phyloP scores from a whole-genome alignment of 176 grass and related monocot species.

The Oryza glaberrima region DNA sequence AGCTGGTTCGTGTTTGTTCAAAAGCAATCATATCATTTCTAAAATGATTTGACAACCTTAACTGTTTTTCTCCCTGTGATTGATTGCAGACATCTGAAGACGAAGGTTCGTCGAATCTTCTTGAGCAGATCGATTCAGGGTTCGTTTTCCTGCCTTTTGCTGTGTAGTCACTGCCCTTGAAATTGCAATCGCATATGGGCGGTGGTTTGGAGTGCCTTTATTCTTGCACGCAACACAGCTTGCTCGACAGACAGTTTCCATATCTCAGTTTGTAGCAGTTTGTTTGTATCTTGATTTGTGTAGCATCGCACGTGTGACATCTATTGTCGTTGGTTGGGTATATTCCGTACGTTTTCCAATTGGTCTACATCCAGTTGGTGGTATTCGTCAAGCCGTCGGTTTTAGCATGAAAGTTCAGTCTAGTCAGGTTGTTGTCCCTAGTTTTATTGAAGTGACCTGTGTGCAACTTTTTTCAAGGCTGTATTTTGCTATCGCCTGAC shows the following conservation, averaged over 20 bases:
- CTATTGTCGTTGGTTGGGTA: not conserved
- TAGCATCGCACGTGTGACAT: conserved; percentile 29
- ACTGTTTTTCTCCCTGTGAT: not conserved
- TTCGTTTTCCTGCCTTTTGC: conserved; percentile 22
- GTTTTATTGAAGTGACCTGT: not conserved
- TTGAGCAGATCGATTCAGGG: conserved; percentile 11
- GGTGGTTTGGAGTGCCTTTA: not conserved
- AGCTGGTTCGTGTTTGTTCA: not conserved
- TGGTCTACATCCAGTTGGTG: not conserved
- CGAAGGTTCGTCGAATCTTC: not conserved
- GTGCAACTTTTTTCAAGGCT: not conserved
- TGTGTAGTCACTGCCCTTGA: conserved; percentile 21
- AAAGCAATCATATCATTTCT: conserved; percentile 25
- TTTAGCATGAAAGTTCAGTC: not conserved
- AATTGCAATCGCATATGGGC: conserved; percentile 29
- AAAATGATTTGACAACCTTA: not conserved
- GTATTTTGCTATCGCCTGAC: no score
- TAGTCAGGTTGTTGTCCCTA: not conserved
- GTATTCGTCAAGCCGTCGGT: not conserved
- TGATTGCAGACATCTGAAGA: conserved; percentile 1
- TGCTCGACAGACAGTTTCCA: not conserved
- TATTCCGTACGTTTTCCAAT: conserved; percentile 17
- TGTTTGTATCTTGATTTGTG: conserved; percentile 26
- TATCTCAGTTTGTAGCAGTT: not conserved
- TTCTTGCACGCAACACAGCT: not conserved